Conservation (phyloP, 202 grass and related monocot genomes). For the Schoenoplectus tabernaemontani region DNA sequence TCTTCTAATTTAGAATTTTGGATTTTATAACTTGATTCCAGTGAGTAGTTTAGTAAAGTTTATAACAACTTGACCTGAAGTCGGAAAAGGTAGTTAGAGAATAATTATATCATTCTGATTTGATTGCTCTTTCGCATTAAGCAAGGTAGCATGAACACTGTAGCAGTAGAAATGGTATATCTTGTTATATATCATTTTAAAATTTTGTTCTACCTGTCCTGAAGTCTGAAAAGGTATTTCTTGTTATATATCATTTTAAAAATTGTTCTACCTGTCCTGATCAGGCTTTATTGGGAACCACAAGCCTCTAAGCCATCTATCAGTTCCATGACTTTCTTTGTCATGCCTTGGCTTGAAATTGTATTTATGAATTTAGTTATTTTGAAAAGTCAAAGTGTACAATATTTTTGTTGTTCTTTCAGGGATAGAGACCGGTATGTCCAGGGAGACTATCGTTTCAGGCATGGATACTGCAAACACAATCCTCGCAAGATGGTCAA, state of each 20-base stretch:
- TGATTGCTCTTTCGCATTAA: not conserved
- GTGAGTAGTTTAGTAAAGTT: not conserved
- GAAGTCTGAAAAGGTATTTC: too few species aligned
- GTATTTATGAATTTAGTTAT: conserved; percentile 8
- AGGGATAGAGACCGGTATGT: conserved; percentile 96
- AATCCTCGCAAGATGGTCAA: conserved; percentile 99
- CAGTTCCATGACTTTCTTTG: not conserved
- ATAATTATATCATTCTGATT: not conserved
- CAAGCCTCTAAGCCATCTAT: not conserved
- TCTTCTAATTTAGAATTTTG: conserved; percentile 1
- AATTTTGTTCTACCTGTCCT: too few species aligned
- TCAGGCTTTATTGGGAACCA: not conserved
- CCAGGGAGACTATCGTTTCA: conserved; percentile 95
- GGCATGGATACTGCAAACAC: conserved; percentile 97
- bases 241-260: too few species aligned
- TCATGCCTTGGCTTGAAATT: not conserved
- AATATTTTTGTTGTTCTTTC: conserved; percentile 27
- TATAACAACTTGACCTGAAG: not conserved
- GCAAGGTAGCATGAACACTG: not conserved
- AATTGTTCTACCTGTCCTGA: not conserved
- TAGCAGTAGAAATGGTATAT: not conserved
- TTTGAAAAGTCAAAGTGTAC: not conserved
- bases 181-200: not conserved
- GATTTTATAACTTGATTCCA: not conserved
- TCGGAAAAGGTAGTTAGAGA: not conserved